These are phyloP conservation scores for Fraxinus cuspidata DNA, from an alignment of 257 asterid species.

Conservation along the genomic window DNA sequence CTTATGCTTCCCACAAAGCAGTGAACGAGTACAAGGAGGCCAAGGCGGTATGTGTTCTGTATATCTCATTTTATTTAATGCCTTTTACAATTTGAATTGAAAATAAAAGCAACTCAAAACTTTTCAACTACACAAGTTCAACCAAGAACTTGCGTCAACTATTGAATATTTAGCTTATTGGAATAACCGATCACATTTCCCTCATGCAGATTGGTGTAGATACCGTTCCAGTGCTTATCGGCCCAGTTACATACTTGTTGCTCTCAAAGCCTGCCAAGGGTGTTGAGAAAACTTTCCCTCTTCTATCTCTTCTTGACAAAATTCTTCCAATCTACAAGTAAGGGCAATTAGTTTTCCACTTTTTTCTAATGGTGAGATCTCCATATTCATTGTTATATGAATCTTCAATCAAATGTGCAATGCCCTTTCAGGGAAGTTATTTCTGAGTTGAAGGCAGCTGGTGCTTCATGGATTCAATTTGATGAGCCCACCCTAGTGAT, in stretches of 20 bases:
- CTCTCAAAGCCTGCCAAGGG: conserved; percentile 59
- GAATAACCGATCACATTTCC: not conserved
- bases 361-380: not conserved
- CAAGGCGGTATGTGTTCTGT: conserved; percentile 36
- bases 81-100: not conserved
- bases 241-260: conserved; percentile 52
- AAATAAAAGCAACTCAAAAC: not conserved
- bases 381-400: not conserved
- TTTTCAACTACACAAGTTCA: no score
- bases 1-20: conserved; percentile 55
- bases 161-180: not conserved
- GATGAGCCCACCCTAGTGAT: conserved; percentile 51
- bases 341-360: not conserved
- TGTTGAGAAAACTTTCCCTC: conserved; percentile 45
- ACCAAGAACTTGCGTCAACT: not conserved
- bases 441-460: conserved; percentile 53
- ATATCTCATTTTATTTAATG: not conserved
- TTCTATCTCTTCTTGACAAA: conserved; percentile 48
- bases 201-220: conserved; percentile 46
- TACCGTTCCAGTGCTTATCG: conserved; percentile 50
- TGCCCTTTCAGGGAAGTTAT: conserved; percentile 44
- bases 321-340: conserved; percentile 52
- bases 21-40: conserved; percentile 56
- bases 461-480: conserved; percentile 55
- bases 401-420: not conserved